Percentiles rank a stretch among this genome's conserved stretches.
These are phyloP conservation scores for Pleurotus salmoneostramineus DNA, from an alignment of 768 basidiomycete genomes.

Conservation along the genomic window DNA sequence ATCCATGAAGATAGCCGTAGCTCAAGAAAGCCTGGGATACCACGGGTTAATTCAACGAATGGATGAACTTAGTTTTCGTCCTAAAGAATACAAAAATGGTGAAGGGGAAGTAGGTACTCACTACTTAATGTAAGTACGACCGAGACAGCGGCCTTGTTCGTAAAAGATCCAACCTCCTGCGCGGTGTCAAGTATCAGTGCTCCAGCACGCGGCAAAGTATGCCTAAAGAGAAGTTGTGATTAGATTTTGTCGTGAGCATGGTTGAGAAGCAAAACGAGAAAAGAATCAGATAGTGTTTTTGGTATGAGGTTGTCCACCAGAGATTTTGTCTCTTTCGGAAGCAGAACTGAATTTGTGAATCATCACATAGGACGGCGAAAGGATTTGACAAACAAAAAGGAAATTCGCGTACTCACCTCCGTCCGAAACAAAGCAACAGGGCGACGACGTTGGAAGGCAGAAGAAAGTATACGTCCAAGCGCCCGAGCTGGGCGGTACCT, in stretches of 20 bases:
- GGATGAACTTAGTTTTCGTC: conserved; percentile 86
- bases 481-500: background rate
- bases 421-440: too few relatives aligned
- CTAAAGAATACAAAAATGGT: conserved; percentile 12
- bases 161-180: background rate
- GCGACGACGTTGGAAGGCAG: too few relatives aligned
- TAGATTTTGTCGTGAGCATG: too few relatives aligned
- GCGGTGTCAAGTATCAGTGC: too few relatives aligned
- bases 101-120: conserved; percentile 14
- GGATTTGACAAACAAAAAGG: conserved; percentile 7
- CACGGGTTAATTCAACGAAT: conserved; percentile 65
- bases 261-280: background rate
- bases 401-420: conserved; percentile 16
- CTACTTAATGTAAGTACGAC: conserved; percentile 10
- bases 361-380: conserved; percentile 34
- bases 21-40: conserved; percentile 24
- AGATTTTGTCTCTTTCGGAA: conserved; percentile 78
- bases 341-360: conserved; percentile 68
- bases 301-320: conserved; percentile 70
- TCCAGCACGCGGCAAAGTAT: too few relatives aligned
- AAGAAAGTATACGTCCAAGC: too few relatives aligned
- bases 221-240: too few relatives aligned
- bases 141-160: too few relatives aligned
- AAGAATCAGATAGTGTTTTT: conserved; percentile 52
- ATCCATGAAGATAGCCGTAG: conserved; percentile 26